Conservation (phyloP, 2,329 filamentous ascomycete species). For the Paraphaeosphaeria minitans region DNA sequence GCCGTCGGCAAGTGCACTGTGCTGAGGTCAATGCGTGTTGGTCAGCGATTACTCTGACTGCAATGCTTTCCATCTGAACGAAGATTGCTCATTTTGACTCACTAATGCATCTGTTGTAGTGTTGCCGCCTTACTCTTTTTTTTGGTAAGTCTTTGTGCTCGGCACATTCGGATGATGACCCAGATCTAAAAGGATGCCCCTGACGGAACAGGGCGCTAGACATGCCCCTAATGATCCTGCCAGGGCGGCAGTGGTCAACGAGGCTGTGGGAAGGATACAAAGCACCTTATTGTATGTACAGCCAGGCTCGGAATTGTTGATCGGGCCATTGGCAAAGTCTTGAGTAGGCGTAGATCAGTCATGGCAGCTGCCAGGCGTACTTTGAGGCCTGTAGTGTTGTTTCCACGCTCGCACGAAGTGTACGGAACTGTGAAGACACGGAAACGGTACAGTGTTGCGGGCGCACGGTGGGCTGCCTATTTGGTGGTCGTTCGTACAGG, state of each 20-base stretch:
- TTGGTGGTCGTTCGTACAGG: background rate
- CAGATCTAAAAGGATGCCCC: background rate
- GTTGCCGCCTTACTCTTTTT: background rate
- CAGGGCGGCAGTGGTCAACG: background rate
- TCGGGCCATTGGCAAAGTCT: background rate
- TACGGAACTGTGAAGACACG: background rate
- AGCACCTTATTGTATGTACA: background rate
- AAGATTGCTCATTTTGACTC: background rate
- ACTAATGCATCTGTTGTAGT: background rate
- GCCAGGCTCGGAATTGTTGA: background rate
- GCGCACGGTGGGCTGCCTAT: slow-evolving; percentile 6
- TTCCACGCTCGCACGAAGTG: background rate
- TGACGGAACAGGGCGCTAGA: background rate
- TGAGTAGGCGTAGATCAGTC: background rate
- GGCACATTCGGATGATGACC: background rate
- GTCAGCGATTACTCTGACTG: background rate
- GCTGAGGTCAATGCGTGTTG: background rate
- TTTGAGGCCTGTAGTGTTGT: background rate
- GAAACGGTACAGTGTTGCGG: slow-evolving; percentile 5
- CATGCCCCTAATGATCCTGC: slow-evolving; percentile 6
- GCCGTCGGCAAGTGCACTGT: background rate
- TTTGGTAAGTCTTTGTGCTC: background rate
- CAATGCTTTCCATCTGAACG: background rate
- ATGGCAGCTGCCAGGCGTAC: background rate
- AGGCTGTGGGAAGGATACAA: background rate